Evolutionary conservation across 129 eudicot species (phyloP).

Genomic region (Scalesia atractyloides): DNA sequence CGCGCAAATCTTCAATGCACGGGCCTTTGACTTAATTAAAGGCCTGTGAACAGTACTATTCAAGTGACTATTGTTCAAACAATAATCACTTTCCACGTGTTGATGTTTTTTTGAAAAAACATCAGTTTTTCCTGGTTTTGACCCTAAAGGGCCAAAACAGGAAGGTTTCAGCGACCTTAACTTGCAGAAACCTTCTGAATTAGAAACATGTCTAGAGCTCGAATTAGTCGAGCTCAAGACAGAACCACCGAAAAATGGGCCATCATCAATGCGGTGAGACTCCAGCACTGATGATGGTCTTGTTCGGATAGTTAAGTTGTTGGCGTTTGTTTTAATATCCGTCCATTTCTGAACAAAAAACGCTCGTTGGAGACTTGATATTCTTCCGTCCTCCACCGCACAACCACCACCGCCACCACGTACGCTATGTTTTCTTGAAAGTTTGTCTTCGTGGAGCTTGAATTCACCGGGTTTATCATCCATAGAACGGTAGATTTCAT

Average conservation of each 20-base stretch:
- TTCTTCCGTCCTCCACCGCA: conserved; percentile 45
- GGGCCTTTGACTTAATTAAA: too few relatives aligned
- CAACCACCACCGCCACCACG: not conserved
- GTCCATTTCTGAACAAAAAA: conserved; percentile 72
- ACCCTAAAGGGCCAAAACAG: conserved; percentile 43
- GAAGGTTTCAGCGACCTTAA: conserved; percentile 32
- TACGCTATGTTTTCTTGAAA: too few relatives aligned
- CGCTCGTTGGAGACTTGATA: conserved; percentile 53
- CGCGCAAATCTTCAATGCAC: too few relatives aligned
- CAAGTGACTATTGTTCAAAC: too few relatives aligned
- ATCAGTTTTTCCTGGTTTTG: conserved; percentile 42
- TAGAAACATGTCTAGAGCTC: too few relatives aligned
- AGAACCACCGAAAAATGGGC: conserved; percentile 22
- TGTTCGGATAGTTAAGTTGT: conserved; percentile 7
- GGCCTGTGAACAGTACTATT: too few relatives aligned
- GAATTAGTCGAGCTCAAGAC: too few relatives aligned
- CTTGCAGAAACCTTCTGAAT: too few relatives aligned
- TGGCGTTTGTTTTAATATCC: conserved; percentile 45
- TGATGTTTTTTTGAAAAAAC: conserved; percentile 5
- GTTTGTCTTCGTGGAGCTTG: too few relatives aligned
- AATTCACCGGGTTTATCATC: conserved; percentile 35
- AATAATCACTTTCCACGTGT: not conserved
- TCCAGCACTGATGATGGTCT: conserved; percentile 33
- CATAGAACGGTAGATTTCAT: conserved; percentile 72
- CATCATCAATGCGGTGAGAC: conserved; percentile 27